Evolutionary conservation across 805 yeast genomes (phyloP), one percentile per base, ranked within the genome.

Genomic region (Starmerella scarabaei): DNA sequence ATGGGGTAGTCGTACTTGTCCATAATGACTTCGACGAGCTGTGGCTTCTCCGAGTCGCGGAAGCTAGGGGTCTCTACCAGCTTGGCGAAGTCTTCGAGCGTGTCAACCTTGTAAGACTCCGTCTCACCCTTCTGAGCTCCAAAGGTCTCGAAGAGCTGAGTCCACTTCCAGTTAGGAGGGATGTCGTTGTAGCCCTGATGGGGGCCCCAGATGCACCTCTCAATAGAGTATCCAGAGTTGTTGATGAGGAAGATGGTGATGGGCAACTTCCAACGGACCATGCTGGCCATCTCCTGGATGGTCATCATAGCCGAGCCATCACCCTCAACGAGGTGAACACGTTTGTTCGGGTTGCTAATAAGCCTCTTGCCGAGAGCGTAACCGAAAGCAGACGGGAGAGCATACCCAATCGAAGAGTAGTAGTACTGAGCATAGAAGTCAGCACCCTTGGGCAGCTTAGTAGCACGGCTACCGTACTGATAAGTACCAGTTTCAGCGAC

Each of bases 231-330:
- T 1, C 96, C 96, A 42, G 71, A 70, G 60, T 86, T 86, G 62
- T 86, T 86, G 61, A 84, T 64, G 38, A 86, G 60, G 50, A 85
- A 71, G 21, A 86, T 68, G 31, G 78, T 72, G 18, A 93, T 83
- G 28, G 71, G 71, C 31, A 79, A 65, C 16, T 67, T 64, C 45
- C 70, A 64, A 45, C 82, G 70, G 30, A 80, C 58, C 53, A 71
- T 73, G 2, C 82, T 68, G 1, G 83, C 72, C 36, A 77, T 59
- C 55, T 86, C 96, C 66, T 86, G 94, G 40, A 80, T 67, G 4
- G 95, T 84, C 94, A 86, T 81, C 64, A 83, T 94, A 2, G 94
- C 88, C 2, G 94, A 77, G 1, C 96, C 96, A 58, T 86, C 96
- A 41, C 96, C 95, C 64, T 81, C 85, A 15, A 83, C 62, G 19